Conservation (phyloP, 352 stramenopile species). For the Phytophthora tubulina region DNA sequence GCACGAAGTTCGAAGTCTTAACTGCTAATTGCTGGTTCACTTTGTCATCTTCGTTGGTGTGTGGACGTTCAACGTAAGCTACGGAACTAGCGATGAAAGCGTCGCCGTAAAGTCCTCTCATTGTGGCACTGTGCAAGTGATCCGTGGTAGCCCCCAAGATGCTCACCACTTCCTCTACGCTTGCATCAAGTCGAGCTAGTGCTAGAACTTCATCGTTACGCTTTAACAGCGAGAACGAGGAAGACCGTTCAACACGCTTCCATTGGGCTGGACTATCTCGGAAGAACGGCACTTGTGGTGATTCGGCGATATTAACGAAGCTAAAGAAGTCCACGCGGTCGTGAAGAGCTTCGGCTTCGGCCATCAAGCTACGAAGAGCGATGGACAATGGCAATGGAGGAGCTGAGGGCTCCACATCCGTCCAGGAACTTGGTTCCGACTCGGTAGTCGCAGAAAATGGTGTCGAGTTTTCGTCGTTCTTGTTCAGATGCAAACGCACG, state of each 20-base stretch:
- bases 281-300: conserved; percentile 10
- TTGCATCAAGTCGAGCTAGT: conserved; percentile 36
- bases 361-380: conserved; percentile 25
- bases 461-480: neutral
- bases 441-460: conserved; percentile 12
- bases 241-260: conserved; percentile 35
- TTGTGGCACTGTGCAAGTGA: conserved; percentile 32
- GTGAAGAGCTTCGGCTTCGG: conserved; percentile 28
- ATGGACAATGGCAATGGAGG: conserved; percentile 32
- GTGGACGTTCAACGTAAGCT: conserved; percentile 30
- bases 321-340: conserved; percentile 32
- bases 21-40: conserved; percentile 33
- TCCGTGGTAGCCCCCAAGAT: conserved; percentile 32
- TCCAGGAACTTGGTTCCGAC: conserved; percentile 25
- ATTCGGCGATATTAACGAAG: conserved; percentile 34
- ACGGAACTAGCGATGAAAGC: conserved; percentile 46
- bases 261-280: conserved; percentile 16
- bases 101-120: conserved; percentile 48
- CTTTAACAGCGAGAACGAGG: conserved; percentile 35
- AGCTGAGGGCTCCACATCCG: conserved; percentile 21
- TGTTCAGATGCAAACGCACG: conserved; percentile 22
- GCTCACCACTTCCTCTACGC: conserved; percentile 43
- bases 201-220: conserved; percentile 39
- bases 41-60: conserved; percentile 8
- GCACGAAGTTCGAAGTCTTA: conserved; percentile 51